A percentile compares a stretch with the other conserved stretches of the same genome.
These are phyloP conservation scores for Coccinonectria pachysandricola DNA, from an alignment of 2,329 filamentous ascomycete genomes.

Conservation along the genomic window DNA sequence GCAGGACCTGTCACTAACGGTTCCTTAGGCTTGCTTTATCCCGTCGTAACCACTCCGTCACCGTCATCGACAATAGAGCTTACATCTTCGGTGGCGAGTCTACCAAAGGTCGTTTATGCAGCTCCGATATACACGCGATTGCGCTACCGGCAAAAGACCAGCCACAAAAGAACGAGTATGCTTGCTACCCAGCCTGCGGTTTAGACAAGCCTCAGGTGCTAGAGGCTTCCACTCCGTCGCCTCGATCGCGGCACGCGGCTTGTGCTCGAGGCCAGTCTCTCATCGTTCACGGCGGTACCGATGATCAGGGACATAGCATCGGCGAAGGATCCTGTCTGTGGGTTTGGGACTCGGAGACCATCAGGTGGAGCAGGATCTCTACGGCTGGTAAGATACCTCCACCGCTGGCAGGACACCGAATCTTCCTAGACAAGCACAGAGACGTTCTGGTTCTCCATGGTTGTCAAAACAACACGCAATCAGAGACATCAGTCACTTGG, in stretches of 20 bases:
- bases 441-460: constrained; percentile 10
- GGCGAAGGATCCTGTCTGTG: constrained; percentile 9
- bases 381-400: constrained; percentile 6
- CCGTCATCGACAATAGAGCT: constrained; percentile 7
- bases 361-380: constrained; percentile 4
- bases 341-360: constrained; percentile 8
- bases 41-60: constrained; percentile 9
- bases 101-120: constrained; percentile 5
- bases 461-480: constrained; percentile 3
- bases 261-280: constrained; percentile 7
- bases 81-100: constrained; percentile 14
- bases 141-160: constrained; percentile 2
- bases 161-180: constrained; percentile 6
- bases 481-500: constrained; percentile 7
- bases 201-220: constrained; percentile 4
- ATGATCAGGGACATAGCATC: constrained; percentile 1
- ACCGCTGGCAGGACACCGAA: constrained; percentile 5
- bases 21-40: constrained; percentile 2
- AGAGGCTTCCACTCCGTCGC: constrained; percentile 2
- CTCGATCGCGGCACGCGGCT: constrained; percentile 6
- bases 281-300: constrained; percentile 9
- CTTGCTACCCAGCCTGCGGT: constrained; percentile 11
- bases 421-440: constrained; percentile 7
- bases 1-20: not conserved
- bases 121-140: constrained; percentile 10